Percentiles rank a stretch among this genome's conserved stretches.
These are phyloP conservation scores for Cyberlindnera americana DNA, from an alignment of 805 yeast species.

Conservation along the genomic window DNA sequence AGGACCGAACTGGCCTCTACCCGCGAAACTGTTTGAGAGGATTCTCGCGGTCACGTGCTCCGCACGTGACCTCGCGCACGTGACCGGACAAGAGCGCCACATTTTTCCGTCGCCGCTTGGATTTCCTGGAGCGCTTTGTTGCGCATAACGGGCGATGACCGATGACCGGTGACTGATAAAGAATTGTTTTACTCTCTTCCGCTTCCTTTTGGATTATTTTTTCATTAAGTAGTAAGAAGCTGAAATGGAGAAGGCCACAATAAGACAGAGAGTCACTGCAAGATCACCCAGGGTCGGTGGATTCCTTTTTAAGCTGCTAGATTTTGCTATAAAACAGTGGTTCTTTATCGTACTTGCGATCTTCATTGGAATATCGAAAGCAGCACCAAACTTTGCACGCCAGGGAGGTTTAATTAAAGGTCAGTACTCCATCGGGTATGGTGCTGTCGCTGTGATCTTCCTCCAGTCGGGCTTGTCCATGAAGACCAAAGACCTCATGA, in stretches of 20 bases:
- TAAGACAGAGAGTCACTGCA: slow-evolving; percentile 1
- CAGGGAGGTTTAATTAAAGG: slow-evolving; percentile 75
- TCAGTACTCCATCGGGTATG: slow-evolving; percentile 75
- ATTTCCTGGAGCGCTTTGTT: too few relatives aligned
- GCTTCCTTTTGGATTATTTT: too few relatives aligned
- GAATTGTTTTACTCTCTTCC: too few relatives aligned
- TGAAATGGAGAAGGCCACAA: slow-evolving; percentile 1
- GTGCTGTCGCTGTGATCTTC: slow-evolving; percentile 85
- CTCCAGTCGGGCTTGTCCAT: slow-evolving; percentile 78
- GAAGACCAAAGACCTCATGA: slow-evolving; percentile 56
- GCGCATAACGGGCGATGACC: background rate
- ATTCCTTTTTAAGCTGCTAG: slow-evolving; percentile 12
- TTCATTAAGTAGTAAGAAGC: too few relatives aligned
- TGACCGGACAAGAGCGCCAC: too few relatives aligned
- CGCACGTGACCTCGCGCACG: too few relatives aligned
- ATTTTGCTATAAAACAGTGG: slow-evolving; percentile 52
- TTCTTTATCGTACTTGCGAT: slow-evolving; percentile 70
- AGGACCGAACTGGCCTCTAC: too few relatives aligned
- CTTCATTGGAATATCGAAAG: slow-evolving; percentile 69
- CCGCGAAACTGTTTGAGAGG: too few relatives aligned
- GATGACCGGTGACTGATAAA: too few relatives aligned
- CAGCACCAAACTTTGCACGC: slow-evolving; percentile 79
- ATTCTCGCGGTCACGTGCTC: too few relatives aligned
- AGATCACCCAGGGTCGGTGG: slow-evolving; percentile 8
- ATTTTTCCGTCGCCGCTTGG: too few relatives aligned